Evolutionary conservation across 192 early-diverging fungal genomes (phyloP).

Genomic region (Coemansia sp.): DNA sequence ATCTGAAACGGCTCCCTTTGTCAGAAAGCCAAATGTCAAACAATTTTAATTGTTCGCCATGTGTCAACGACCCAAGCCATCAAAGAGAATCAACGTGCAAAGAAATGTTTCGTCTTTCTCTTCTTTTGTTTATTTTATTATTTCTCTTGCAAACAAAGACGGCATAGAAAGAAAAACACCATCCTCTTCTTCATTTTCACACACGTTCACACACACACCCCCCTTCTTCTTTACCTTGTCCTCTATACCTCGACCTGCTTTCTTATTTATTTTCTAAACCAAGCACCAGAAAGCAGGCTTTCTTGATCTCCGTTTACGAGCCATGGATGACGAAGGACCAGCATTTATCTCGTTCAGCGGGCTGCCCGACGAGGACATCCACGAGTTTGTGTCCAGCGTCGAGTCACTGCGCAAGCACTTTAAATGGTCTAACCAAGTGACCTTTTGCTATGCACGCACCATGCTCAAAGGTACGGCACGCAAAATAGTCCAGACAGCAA

Average conservation of each 20-base stretch:
- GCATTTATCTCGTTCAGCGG: slow-evolving; percentile 53
- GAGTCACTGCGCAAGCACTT: slow-evolving; percentile 52
- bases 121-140: neutral
- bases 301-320: neutral
- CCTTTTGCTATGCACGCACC: slow-evolving; percentile 51
- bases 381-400: slow-evolving; percentile 50
- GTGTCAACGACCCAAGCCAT: neutral
- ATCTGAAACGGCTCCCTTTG: no score
- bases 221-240: neutral
- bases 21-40: no score
- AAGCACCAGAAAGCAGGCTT: neutral
- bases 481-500: slow-evolving; percentile 23
- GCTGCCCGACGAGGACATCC: slow-evolving; percentile 39
- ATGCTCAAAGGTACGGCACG: slow-evolving; percentile 51
- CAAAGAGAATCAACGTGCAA: no score
- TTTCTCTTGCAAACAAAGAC: neutral
- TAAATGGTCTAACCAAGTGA: slow-evolving; percentile 52
- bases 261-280: neutral
- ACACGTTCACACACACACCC: no score
- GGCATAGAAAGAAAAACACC: neutral
- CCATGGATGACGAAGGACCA: slow-evolving; percentile 51
- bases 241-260: neutral
- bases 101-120: neutral
- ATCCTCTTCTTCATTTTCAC: neutral
- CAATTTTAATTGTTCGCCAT: no score